Percentiles rank a stretch among this genome's conserved stretches.
phyloP scores from a whole-genome alignment of 768 basidiomycete species.

The Panellus pusillus region DNA sequence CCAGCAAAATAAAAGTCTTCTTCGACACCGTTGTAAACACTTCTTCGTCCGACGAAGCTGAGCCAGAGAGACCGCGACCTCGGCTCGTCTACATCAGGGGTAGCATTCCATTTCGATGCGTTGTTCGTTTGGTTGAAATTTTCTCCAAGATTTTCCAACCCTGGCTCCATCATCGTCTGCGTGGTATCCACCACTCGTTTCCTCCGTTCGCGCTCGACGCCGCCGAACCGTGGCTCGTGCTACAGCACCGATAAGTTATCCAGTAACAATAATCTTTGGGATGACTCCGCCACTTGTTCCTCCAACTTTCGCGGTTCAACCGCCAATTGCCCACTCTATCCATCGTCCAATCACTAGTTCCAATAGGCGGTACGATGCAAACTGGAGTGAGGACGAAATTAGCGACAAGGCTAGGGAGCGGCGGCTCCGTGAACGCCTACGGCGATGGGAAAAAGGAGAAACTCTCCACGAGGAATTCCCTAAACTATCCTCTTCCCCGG shows the following conservation, averaged over 20 bases:
- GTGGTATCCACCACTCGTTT: constrained; percentile 82
- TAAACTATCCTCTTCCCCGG: constrained; percentile 41
- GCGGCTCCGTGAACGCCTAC: constrained; percentile 68
- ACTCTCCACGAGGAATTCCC: constrained; percentile 65
- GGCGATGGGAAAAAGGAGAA: constrained; percentile 73
- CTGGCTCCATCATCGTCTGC: constrained; percentile 67
- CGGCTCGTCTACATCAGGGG: constrained; percentile 78
- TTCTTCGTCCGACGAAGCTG: constrained; percentile 33
- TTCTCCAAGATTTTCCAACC: constrained; percentile 61
- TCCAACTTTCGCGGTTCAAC: constrained; percentile 21
- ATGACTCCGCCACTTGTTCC: constrained; percentile 67
- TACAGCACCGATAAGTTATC: constrained; percentile 60
- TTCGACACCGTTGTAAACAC: constrained; percentile 79
- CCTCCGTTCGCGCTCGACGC: constrained; percentile 76
- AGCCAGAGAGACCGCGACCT: constrained; percentile 40
- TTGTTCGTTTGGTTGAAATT: neutral
- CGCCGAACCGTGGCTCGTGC: constrained; percentile 61
- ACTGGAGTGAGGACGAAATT: constrained; percentile 67
- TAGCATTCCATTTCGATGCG: neutral
- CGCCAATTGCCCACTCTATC: neutral
- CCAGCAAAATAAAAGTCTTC: constrained; percentile 64
- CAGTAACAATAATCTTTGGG: constrained; percentile 86
- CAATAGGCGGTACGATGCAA: constrained; percentile 38
- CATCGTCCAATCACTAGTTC: constrained; percentile 14
- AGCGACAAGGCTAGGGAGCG: constrained; percentile 70